Percentiles rank a stretch among this genome's conserved stretches.
These are phyloP conservation scores for Auriculariales sp. DNA, from an alignment of 768 basidiomycete species.

Conservation along the genomic window DNA sequence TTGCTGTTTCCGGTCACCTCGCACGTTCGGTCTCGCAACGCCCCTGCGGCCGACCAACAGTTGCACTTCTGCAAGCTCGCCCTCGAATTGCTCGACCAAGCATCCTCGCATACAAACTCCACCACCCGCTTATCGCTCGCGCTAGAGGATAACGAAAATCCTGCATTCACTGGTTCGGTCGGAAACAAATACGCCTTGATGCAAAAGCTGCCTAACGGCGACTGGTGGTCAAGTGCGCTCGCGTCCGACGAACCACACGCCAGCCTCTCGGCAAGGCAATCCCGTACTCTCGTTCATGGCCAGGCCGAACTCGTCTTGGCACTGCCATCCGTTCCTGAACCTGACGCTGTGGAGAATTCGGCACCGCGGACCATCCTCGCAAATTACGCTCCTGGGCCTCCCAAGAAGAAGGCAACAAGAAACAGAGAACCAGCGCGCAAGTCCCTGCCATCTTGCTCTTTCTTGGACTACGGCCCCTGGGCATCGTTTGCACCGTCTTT, in stretches of 20 bases:
- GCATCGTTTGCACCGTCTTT: conserved; percentile 68
- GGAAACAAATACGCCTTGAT: conserved; percentile 58
- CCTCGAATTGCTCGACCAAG: conserved; percentile 54
- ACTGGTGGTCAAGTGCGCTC: conserved; percentile 62
- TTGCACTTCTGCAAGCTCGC: conserved; percentile 64
- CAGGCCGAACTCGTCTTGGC: conserved; percentile 67
- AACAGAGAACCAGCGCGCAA: conserved; percentile 25
- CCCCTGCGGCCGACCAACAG: conserved; percentile 52
- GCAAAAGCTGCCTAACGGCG: conserved; percentile 61
- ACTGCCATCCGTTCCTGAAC: conserved; percentile 50
- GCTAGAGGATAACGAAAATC: conserved; percentile 2
- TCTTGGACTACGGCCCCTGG: conserved; percentile 67
- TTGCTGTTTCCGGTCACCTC: conserved; percentile 56
- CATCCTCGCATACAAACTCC: conserved; percentile 35
- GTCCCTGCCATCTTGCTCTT: conserved; percentile 45
- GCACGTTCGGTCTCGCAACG: conserved; percentile 46
- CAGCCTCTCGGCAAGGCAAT: conserved; percentile 18
- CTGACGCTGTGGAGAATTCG: conserved; percentile 10
- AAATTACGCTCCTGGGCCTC: conserved; percentile 32
- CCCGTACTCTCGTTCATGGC: conserved; percentile 41
- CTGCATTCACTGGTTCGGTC: conserved; percentile 4
- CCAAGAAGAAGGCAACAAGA: conserved; percentile 15
- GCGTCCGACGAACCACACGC: conserved; percentile 27
- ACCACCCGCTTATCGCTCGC: not conserved
- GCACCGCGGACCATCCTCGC: conserved; percentile 33